Base-by-base conservation (phyloP, 2,329 filamentous ascomycete genomes). In the Aureobasidium sp. region DNA sequence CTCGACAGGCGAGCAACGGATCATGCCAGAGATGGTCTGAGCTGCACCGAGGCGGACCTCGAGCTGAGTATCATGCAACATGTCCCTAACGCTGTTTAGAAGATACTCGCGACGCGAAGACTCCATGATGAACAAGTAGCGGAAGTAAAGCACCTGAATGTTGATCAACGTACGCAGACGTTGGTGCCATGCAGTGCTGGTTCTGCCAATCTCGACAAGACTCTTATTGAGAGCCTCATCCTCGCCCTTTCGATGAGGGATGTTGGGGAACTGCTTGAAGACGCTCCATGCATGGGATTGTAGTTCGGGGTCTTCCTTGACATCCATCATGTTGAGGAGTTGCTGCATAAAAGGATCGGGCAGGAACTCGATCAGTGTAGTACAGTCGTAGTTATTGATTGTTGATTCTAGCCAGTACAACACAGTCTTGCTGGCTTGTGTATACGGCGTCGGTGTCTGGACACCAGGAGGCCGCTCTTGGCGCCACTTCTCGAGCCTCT, bases 251-350 rank as follows among this genome's bases (percentile, higher is more conserved):
- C 90, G 87, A 76, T 97, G 93, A 0, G 94, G 92, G 62, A 99
- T 91, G 73, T 99, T 99, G 15, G 94, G 91, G 17, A 99, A 79
- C 71, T 99, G 93, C 7, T 93, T 88, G 79, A 97, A 99, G 45
- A 99, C 94, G 70, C 96, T 91, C 72, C 97, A 99, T 0, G 94
- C 93, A 9, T 97, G 82, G 11, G 89, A 88, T 80, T 97, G 95
- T 2, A 99, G 82, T 74, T 99, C 95, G 0, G 91, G 91, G 69
- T 99, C 94, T 74, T 99, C 94, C 74, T 97, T 97, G 73, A 99
- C 91, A 71, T 99, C 94, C 93, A 99, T 99, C 94, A 99, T 99
- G 78, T 99, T 92, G 58, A 99, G 79, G 15, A 99, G 83, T 72
- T 97, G 90, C 69, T 94, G 90, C 73, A 96, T 94, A 70, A 97